Base-by-base conservation (phyloP, 108 stramenopile genomes). In the Cyclotella distinguenda region DNA sequence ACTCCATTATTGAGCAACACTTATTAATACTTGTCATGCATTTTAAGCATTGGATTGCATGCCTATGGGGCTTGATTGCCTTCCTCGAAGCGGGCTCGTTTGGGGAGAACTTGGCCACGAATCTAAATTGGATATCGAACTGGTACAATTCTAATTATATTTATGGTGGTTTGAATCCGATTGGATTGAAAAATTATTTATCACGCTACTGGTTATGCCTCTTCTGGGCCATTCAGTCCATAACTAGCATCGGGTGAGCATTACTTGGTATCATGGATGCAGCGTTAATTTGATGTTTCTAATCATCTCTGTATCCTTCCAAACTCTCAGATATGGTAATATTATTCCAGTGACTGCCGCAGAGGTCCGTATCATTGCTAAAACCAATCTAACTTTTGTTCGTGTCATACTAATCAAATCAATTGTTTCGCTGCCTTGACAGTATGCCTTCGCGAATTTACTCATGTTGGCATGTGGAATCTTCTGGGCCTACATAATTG, bases 191-290 rank as follows among this genome's bases (percentile, higher is more conserved):
- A 11, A 64, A 79, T 18, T 36, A 25, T 18, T 44, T 80, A 23
- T 35, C 59, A 18, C 63, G 82, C 4, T 83, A 83, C 48, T 74
- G 70, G 30, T 36, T 82, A 2, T 69, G 50, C 15, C 50, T 82
- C 31, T 79, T 82, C 51, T 82, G 78, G 78, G 38, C 72, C 11
- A 61, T 79, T 10, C 82, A 82, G 46, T 71, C 77, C 12, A 73
- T 82, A 39, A 82, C 82, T 21, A 56, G 52, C 25, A 79, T 82
- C 23, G 82, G 82, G 55, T 56, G 30, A 36, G 55, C 19, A 6
- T 16, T 38, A 38, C 38, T 38, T 38, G 8, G 38, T 10, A 10
- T 8, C 38, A 38, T 38, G 12, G 12, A 10, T 38, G 8, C 10
- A 10, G 10, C 8, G 38, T 38, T 12, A 38, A 8, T 38, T 38